phyloP scores from a whole-genome alignment of 352 stramenopile genomes.

The Globisporangium acanthophoron region DNA sequence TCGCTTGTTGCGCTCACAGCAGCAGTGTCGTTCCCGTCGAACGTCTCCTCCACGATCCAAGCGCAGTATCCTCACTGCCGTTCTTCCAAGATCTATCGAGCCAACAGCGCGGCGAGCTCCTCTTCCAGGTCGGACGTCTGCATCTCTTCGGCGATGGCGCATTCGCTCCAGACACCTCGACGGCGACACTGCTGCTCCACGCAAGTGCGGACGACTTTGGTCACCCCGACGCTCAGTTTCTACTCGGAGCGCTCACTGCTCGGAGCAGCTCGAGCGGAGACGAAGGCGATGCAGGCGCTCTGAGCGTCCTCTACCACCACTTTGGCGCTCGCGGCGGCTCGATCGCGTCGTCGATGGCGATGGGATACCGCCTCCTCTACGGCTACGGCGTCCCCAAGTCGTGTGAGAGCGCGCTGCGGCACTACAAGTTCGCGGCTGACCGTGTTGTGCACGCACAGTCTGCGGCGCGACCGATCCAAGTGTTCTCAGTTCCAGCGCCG shows the following conservation, averaged over 20 bases:
- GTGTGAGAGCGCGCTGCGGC: conserved; percentile 47
- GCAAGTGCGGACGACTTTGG: conserved; percentile 27
- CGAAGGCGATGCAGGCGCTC: conserved; percentile 1
- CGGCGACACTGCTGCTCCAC: conserved; percentile 28
- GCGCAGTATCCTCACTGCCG: conserved; percentile 13
- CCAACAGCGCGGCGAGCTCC: conserved; percentile 19
- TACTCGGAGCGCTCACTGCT: conserved; percentile 26
- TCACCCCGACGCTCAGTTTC: conserved; percentile 36
- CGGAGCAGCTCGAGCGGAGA: conserved; percentile 7
- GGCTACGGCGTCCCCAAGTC: conserved; percentile 42
- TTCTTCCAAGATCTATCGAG: conserved; percentile 19
- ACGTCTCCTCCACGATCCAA: conserved; percentile 1
- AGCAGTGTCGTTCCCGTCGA: not conserved
- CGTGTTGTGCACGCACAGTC: conserved; percentile 29
- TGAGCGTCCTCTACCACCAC: conserved; percentile 40
- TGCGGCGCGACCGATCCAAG: conserved; percentile 20
- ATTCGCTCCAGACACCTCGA: conserved; percentile 12
- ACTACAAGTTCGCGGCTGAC: conserved; percentile 76
- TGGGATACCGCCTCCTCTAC: conserved; percentile 60
- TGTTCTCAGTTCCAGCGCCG: conserved; percentile 31
- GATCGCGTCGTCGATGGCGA: conserved; percentile 43
- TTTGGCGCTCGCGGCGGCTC: conserved; percentile 48
- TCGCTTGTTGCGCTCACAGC: too few relatives aligned
- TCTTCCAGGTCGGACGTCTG: conserved; percentile 34
- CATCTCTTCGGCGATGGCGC: conserved; percentile 21